Evolutionary conservation across 2,329 filamentous ascomycete genomes (phyloP).

Genomic region (Pyrenophora graminea): DNA sequence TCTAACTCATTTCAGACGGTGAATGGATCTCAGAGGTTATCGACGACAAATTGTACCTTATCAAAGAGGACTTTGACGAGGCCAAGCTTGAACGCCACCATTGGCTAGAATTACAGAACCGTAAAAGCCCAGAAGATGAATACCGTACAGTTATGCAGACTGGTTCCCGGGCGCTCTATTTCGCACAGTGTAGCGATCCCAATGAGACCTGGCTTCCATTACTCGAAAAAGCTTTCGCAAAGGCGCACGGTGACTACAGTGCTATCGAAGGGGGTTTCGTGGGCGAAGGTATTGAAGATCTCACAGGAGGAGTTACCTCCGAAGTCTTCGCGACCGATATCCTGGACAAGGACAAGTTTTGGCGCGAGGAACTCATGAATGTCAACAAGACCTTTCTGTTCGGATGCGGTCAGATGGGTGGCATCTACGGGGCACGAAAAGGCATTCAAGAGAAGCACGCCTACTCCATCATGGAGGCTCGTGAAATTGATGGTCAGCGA

Average conservation of each 20-base stretch:
- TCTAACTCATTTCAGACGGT: constrained; percentile 61
- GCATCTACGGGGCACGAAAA: constrained; percentile 62
- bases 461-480: constrained; percentile 63
- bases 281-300: constrained; percentile 63
- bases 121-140: constrained; percentile 71
- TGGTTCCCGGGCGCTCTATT: constrained; percentile 76
- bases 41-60: constrained; percentile 87
- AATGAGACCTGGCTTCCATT: constrained; percentile 84
- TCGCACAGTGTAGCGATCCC: constrained; percentile 73
- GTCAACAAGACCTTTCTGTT: constrained; percentile 82
- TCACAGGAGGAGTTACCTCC: constrained; percentile 71
- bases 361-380: constrained; percentile 77
- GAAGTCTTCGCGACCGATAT: constrained; percentile 72
- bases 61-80: constrained; percentile 80
- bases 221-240: constrained; percentile 82
- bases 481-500: constrained; percentile 65
- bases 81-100: constrained; percentile 71
- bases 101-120: constrained; percentile 71
- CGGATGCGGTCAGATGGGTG: constrained; percentile 69
- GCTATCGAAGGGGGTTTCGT: constrained; percentile 76
- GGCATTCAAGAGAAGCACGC: constrained; percentile 56
- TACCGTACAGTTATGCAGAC: constrained; percentile 72
- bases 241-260: constrained; percentile 79
- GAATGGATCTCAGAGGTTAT: constrained; percentile 92
- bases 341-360: constrained; percentile 78